A percentile compares a stretch with the other conserved stretches of the same genome.
phyloP scores from a whole-genome alignment of 2,329 filamentous ascomycete genomes.

The Cordyceps farinosa region DNA sequence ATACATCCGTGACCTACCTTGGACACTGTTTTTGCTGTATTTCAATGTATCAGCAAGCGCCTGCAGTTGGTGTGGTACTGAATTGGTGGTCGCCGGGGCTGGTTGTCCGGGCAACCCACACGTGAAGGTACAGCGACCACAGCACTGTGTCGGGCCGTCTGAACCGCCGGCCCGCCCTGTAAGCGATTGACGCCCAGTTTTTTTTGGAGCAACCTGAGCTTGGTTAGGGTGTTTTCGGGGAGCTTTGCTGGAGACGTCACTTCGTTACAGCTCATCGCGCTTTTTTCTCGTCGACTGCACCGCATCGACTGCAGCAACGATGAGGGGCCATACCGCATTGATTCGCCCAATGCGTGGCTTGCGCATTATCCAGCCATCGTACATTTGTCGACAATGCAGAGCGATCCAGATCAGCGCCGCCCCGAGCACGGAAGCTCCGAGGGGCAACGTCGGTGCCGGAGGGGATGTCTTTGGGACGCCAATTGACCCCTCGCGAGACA shows the following conservation, averaged over 20 bases:
- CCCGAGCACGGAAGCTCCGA: conserved; percentile 54
- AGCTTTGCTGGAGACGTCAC: conserved; percentile 13
- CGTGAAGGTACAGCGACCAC: not conserved
- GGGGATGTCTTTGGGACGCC: conserved; percentile 55
- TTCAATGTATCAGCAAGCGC: conserved; percentile 8
- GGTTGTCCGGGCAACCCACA: conserved; percentile 15
- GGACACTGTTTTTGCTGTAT: conserved; percentile 16
- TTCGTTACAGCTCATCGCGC: not conserved
- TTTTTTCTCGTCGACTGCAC: conserved; percentile 2
- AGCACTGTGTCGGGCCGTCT: conserved; percentile 6
- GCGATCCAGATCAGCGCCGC: conserved; percentile 60
- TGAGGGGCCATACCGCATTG: conserved; percentile 44
- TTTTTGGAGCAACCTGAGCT: not conserved
- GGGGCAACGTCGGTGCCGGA: conserved; percentile 29
- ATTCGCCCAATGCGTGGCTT: conserved; percentile 33
- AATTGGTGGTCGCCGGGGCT: not conserved
- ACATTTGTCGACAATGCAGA: conserved; percentile 55
- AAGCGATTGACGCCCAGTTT: conserved; percentile 6
- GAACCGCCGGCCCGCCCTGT: conserved; percentile 11
- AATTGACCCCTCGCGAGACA: conserved; percentile 43
- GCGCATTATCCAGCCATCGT: conserved; percentile 29
- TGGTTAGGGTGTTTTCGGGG: conserved; percentile 9
- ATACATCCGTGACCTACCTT: conserved; percentile 16
- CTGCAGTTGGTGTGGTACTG: conserved; percentile 4
- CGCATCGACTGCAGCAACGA: conserved; percentile 9